A percentile compares a stretch with the other conserved stretches of the same genome.
phyloP scores from a whole-genome alignment of 73 alveolate species.

The Paramecium biaurelia region DNA sequence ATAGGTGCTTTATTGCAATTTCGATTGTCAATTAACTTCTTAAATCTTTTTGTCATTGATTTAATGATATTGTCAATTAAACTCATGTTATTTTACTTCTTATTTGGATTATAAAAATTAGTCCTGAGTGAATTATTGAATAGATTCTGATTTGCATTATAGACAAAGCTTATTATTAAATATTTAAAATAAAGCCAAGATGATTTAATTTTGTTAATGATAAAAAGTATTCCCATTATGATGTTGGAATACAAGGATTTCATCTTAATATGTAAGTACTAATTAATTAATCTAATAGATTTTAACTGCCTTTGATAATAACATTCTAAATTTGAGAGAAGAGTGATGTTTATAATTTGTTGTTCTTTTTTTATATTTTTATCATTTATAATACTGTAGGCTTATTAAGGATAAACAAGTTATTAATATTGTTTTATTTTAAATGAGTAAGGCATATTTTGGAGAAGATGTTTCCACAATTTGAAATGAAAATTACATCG shows the following conservation, averaged over 20 bases:
- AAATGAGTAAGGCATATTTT: not conserved
- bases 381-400: conserved; percentile 18
- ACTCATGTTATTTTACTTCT: not conserved
- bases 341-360: not conserved
- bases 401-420: conserved; percentile 42
- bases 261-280: conserved; percentile 7
- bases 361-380: not conserved
- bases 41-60: conserved; percentile 18
- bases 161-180: conserved; percentile 43
- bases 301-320: not conserved
- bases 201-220: not conserved
- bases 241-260: conserved; percentile 59
- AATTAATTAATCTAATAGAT: conserved; percentile 4
- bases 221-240: conserved; percentile 52
- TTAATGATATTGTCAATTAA: not conserved
- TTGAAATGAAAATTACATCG: not conserved
- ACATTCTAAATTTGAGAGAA: not conserved
- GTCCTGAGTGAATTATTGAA: conserved; percentile 12
- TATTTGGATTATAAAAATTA: conserved; percentile 47
- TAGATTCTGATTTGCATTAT: conserved; percentile 59
- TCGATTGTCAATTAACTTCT: not conserved
- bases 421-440: conserved; percentile 12
- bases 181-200: conserved; percentile 10
- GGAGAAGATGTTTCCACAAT: conserved; percentile 59
- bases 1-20: too few relatives aligned